phyloP scores from a whole-genome alignment of 176 grass and related monocot species.

The Paspalum vaginatum region DNA sequence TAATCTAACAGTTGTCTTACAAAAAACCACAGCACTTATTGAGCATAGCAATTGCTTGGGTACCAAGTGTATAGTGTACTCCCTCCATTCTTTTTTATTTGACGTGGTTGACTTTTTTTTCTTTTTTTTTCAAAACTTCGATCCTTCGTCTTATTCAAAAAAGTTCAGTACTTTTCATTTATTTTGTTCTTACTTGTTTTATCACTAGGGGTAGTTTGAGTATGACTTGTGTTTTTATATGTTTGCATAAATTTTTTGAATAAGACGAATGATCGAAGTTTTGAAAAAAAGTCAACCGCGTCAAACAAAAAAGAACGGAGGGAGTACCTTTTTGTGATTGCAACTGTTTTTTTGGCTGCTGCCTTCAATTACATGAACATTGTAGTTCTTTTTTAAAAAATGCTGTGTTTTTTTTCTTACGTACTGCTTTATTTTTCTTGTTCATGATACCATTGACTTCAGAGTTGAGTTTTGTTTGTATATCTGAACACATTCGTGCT shows the following conservation, averaged over 20 bases:
- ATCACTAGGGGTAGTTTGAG: no score
- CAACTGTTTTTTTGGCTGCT: not conserved
- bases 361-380: not conserved
- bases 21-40: not conserved
- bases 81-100: no score
- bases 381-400: not conserved
- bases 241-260: no score
- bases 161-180: no score
- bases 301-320: no score
- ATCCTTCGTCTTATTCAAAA: no score
- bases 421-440: slow-evolving; percentile 16
- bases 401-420: not conserved
- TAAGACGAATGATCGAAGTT: no score
- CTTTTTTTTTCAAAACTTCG: no score
- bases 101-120: no score
- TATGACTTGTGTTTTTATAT: no score
- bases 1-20: not conserved
- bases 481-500: not conserved
- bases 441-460: slow-evolving; percentile 19
- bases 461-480: slow-evolving; percentile 23
- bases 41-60: not conserved
- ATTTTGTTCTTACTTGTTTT: no score
- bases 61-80: not conserved
- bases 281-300: no score
- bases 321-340: not conserved